A percentile compares a stretch with the other conserved stretches of the same genome.
Conservation (phyloP, 768 basidiomycete species). For the Epithele typhae region DNA sequence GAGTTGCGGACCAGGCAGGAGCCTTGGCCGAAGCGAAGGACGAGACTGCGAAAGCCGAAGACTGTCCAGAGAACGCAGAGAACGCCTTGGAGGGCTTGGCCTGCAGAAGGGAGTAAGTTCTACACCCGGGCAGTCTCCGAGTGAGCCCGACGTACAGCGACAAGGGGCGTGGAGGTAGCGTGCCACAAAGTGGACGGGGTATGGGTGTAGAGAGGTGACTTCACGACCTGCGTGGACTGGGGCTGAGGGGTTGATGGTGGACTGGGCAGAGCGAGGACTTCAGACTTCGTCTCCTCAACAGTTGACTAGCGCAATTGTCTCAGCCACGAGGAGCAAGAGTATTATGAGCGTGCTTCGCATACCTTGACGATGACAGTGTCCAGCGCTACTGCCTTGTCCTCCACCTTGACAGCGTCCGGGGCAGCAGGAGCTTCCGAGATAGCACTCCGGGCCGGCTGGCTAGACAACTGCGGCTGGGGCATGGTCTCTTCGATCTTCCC, state of each 20-base stretch:
- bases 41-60: slow-evolving; percentile 13
- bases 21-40: not conserved
- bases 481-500: slow-evolving; percentile 1
- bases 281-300: too few relatives aligned
- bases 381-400: too few relatives aligned
- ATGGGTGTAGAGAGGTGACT: not conserved
- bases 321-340: too few relatives aligned
- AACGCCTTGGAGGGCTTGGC: slow-evolving; percentile 22
- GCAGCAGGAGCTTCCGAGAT: not conserved
- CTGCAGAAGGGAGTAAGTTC: not conserved
- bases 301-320: too few relatives aligned
- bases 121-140: not conserved
- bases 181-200: not conserved
- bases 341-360: too few relatives aligned
- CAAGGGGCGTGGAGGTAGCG: not conserved
- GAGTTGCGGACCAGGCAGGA: slow-evolving; percentile 6
- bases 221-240: too few relatives aligned
- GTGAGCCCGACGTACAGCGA: not conserved
- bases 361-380: too few relatives aligned
- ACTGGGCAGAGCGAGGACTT: too few relatives aligned
- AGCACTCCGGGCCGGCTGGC: not conserved
- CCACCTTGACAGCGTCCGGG: not conserved
- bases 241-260: too few relatives aligned
- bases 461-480: not conserved
- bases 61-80: slow-evolving; percentile 17